A percentile compares a stretch with the other conserved stretches of the same genome.
Conservation (phyloP, 2,329 filamentous ascomycete species). For the Ophiobolus disseminans region DNA sequence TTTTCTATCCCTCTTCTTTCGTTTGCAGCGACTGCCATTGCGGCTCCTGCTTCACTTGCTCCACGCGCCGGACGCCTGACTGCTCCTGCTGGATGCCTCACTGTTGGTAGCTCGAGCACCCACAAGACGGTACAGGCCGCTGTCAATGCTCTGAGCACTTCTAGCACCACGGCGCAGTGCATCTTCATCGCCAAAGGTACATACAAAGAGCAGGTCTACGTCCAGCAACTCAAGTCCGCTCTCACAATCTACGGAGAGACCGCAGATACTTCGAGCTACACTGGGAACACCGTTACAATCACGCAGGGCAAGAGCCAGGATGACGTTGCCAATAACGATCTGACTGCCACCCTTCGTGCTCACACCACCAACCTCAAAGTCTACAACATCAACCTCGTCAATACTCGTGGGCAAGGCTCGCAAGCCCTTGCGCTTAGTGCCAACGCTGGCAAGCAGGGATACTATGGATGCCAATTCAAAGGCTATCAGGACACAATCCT, state of each 20-base stretch:
- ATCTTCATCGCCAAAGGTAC: conserved; percentile 70
- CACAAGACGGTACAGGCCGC: conserved; percentile 64
- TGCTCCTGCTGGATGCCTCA: conserved; percentile 60
- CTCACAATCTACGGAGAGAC: conserved; percentile 68
- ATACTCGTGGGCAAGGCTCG: conserved; percentile 54
- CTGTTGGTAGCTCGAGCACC: conserved; percentile 53
- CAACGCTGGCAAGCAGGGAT: conserved; percentile 60
- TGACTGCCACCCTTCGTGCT: conserved; percentile 59
- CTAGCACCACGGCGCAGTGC: conserved; percentile 58
- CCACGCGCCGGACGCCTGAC: conserved; percentile 49
- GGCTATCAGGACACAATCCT: conserved; percentile 64
- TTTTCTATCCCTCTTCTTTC: conserved; percentile 24
- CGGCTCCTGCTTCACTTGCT: conserved; percentile 26
- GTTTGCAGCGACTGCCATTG: conserved; percentile 26
- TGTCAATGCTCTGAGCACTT: conserved; percentile 64
- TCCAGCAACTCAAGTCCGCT: conserved; percentile 56
- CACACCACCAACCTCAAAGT: conserved; percentile 61
- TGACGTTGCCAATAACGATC: conserved; percentile 60
- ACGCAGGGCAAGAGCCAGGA: conserved; percentile 57
- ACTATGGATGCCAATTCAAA: conserved; percentile 63
- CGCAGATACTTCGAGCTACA: conserved; percentile 57
- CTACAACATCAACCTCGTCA: conserved; percentile 67
- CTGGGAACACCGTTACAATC: conserved; percentile 65
- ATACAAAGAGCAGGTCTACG: conserved; percentile 67
- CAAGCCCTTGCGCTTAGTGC: conserved; percentile 64